Percentiles rank a stretch among this genome's conserved stretches.
Conservation (phyloP, 148 eudicot genomes). For the Nyssa sinensis region DNA sequence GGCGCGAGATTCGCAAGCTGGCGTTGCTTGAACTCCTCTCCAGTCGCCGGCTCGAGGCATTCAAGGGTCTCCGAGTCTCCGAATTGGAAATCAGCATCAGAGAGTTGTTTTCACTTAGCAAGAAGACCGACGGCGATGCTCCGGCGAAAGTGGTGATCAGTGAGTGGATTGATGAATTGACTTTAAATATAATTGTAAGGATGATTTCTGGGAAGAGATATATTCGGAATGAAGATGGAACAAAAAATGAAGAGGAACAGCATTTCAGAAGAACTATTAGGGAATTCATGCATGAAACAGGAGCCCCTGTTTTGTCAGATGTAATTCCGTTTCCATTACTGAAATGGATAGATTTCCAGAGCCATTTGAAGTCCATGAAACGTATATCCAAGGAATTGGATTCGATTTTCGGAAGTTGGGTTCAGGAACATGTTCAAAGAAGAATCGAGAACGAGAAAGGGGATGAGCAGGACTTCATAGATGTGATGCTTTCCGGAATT, state of each 20-base stretch:
- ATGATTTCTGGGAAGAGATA: neutral
- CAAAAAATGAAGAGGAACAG: neutral
- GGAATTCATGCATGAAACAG: neutral
- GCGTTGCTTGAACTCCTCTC: neutral
- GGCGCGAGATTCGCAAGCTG: conserved; percentile 1
- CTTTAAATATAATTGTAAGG: neutral
- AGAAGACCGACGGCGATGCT: too few relatives aligned
- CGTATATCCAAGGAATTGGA: neutral
- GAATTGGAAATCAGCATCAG: neutral
- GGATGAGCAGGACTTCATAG: conserved; percentile 9
- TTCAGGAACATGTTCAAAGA: conserved; percentile 4
- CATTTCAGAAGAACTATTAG: neutral
- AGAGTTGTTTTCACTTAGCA: neutral
- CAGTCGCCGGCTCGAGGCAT: neutral
- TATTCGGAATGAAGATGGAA: too few relatives aligned
- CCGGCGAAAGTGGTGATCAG: neutral
- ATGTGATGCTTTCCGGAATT: conserved; percentile 4
- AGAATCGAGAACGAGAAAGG: neutral
- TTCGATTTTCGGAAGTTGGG: neutral
- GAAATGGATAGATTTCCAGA: neutral
- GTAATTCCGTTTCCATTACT: neutral
- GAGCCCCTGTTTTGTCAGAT: neutral
- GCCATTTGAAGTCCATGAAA: neutral
- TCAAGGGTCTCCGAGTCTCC: neutral
- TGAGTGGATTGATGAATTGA: conserved; percentile 1